A percentile compares a stretch with the other conserved stretches of the same genome.
These are phyloP conservation scores for Panicum hallii DNA, from an alignment of 202 grass and related monocot genomes.

Conservation along the genomic window DNA sequence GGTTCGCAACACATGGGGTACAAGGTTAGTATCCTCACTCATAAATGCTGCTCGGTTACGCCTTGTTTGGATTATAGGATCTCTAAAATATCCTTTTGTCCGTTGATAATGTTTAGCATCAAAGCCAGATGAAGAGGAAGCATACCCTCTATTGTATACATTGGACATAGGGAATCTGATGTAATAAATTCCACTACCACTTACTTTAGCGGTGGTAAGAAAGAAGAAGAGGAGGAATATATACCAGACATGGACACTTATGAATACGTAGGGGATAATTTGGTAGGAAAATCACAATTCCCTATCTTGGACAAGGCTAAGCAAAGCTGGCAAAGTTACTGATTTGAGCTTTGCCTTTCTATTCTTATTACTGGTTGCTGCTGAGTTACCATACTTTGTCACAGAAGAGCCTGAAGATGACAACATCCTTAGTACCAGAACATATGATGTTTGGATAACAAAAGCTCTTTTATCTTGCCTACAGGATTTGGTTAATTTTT, in stretches of 20 bases:
- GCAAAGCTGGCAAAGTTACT: conserved; percentile 36
- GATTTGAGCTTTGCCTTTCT: conserved; percentile 33
- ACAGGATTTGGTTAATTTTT: conserved; percentile 9
- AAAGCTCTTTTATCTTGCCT: conserved; percentile 54
- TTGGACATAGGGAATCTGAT: conserved; percentile 66
- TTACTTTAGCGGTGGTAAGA: conserved; percentile 72
- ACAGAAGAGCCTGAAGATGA: conserved; percentile 91
- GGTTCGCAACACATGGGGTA: conserved; percentile 86
- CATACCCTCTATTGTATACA: conserved; percentile 83
- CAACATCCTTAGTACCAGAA: conserved; percentile 92
- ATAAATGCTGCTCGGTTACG: not conserved
- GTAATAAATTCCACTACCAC: conserved; percentile 74
- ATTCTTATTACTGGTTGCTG: conserved; percentile 59
- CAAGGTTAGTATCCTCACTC: conserved; percentile 56
- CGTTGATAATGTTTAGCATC: conserved; percentile 54
- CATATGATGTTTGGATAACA: conserved; percentile 97
- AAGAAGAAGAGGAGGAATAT: conserved; percentile 91
- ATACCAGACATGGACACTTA: conserved; percentile 96
- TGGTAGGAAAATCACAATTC: conserved; percentile 45
- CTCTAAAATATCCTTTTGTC: conserved; percentile 26
- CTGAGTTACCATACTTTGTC: conserved; percentile 77
- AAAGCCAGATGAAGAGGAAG: conserved; percentile 71
- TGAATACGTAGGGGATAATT: conserved; percentile 69
- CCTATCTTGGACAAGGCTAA: conserved; percentile 34
- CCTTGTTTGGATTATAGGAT: not conserved